A percentile compares a stretch with the other conserved stretches of the same genome.
These are phyloP conservation scores for Eucalyptus pauciflora DNA, from an alignment of 345 rosid genomes.

Conservation along the genomic window DNA sequence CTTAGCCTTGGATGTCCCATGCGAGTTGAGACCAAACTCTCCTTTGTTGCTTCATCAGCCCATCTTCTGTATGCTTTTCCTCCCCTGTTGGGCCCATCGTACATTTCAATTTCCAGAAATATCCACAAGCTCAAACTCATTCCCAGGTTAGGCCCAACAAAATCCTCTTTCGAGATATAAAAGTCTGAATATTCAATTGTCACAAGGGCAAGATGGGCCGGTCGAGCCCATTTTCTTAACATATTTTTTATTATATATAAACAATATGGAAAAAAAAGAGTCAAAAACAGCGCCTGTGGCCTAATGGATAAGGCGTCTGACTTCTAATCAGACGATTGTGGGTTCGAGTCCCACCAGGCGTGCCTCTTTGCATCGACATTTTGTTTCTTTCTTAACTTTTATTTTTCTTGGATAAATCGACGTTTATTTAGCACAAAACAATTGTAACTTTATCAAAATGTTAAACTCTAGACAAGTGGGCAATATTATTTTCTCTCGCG, in stretches of 20 bases:
- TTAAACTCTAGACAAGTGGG: neutral
- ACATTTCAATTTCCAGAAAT: neutral
- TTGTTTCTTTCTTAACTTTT: neutral
- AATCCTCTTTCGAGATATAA: neutral
- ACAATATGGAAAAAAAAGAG: neutral
- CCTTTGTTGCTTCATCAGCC: neutral
- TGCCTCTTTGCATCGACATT: neutral
- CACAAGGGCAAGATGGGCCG: neutral
- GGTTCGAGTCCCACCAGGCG: conserved; percentile 72
- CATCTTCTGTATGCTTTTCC: neutral
- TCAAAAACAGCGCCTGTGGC: conserved; percentile 38
- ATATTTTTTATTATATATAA: accelerated
- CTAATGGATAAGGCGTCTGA: conserved; percentile 44
- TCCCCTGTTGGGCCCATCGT: neutral
- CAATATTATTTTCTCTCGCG: neutral
- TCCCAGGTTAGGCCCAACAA: neutral
- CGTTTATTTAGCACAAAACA: neutral
- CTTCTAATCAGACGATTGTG: conserved; percentile 49
- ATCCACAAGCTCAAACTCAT: neutral
- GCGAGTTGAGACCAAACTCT: no score
- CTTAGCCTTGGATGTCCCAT: neutral
- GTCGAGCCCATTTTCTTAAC: neutral
- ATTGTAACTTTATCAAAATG: neutral
- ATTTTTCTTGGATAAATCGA: neutral
- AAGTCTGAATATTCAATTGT: neutral